phyloP scores from a whole-genome alignment of 768 basidiomycete species.

The Auricularia cornea region DNA sequence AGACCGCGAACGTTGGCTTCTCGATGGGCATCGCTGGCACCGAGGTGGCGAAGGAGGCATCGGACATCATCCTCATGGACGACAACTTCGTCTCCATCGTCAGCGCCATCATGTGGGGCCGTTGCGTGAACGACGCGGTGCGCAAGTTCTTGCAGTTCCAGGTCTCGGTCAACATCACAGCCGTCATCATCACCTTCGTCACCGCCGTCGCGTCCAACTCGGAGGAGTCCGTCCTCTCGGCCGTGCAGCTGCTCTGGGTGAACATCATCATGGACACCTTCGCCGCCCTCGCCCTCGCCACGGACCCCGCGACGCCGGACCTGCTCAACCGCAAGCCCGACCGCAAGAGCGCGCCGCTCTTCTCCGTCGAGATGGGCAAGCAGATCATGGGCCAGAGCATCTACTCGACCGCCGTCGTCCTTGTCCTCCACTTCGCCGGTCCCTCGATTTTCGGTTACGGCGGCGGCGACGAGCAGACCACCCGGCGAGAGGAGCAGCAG shows the following conservation, averaged over 20 bases:
- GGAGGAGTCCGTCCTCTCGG: slow-evolving; percentile 82
- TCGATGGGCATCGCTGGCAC: slow-evolving; percentile 96
- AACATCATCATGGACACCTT: slow-evolving; percentile 99
- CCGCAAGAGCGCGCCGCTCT: slow-evolving; percentile 78
- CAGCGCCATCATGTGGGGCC: slow-evolving; percentile 98
- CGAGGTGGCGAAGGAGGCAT: slow-evolving; percentile 97
- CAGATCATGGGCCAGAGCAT: slow-evolving; percentile 85
- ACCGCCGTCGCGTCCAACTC: slow-evolving; percentile 71
- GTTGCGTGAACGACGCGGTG: slow-evolving; percentile 96
- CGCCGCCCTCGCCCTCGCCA: slow-evolving; percentile 93
- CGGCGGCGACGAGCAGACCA: neutral
- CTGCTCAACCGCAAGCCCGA: slow-evolving; percentile 89
- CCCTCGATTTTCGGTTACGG: slow-evolving; percentile 53
- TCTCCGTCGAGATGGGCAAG: slow-evolving; percentile 93
- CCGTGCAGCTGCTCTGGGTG: slow-evolving; percentile 97
- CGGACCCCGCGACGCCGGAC: slow-evolving; percentile 79
- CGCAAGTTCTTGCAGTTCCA: slow-evolving; percentile 98
- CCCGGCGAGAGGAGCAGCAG: slow-evolving; percentile 26
- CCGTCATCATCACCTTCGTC: slow-evolving; percentile 88
- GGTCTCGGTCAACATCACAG: slow-evolving; percentile 89
- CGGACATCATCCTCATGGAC: slow-evolving; percentile 97
- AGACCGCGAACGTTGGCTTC: slow-evolving; percentile 94
- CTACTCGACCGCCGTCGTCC: slow-evolving; percentile 76
- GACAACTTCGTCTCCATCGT: slow-evolving; percentile 96
- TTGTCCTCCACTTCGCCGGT: slow-evolving; percentile 87